A percentile compares a stretch with the other conserved stretches of the same genome.
phyloP scores from a whole-genome alignment of 2,329 filamentous ascomycete genomes.

The Colletotrichum chrysophilum region DNA sequence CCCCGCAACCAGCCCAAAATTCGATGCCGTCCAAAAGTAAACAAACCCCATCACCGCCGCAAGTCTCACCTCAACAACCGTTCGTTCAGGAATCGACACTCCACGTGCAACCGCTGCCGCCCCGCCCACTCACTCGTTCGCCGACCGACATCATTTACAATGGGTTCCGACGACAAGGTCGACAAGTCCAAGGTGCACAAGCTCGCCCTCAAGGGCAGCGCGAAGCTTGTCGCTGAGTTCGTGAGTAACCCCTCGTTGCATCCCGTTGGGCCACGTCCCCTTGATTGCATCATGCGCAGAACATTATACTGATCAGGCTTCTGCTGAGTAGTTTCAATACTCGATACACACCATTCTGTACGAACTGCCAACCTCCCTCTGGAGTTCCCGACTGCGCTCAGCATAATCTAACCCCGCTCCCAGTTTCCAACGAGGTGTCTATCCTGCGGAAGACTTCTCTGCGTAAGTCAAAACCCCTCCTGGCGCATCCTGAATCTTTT shows the following conservation, averaged over 20 bases:
- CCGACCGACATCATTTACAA: neutral
- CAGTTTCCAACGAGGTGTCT: constrained; percentile 84
- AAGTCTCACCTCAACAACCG: neutral
- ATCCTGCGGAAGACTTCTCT: constrained; percentile 96
- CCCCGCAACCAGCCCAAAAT: constrained; percentile 13
- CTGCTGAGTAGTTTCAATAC: constrained; percentile 78
- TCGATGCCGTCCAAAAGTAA: constrained; percentile 10
- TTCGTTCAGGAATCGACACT: neutral
- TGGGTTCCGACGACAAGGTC: constrained; percentile 21
- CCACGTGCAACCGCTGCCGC: neutral
- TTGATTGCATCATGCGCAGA: neutral
- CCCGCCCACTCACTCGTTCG: neutral
- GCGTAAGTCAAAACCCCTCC: constrained; percentile 61
- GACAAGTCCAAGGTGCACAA: constrained; percentile 93
- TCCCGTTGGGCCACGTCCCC: neutral
- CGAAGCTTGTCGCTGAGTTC: constrained; percentile 94
- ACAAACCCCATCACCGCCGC: neutral
- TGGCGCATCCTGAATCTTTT: neutral
- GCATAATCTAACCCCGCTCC: constrained; percentile 8
- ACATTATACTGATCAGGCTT: constrained; percentile 20
- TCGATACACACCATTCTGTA: constrained; percentile 97
- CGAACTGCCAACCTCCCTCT: constrained; percentile 28
- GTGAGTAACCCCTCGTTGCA: constrained; percentile 57
- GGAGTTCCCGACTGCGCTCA: neutral
- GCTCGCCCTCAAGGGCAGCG: constrained; percentile 82